Evolutionary conservation across 169 alveolate species (phyloP), one percentile per base, ranked within the genome.

Genomic region (Cystoisospora suis): DNA sequence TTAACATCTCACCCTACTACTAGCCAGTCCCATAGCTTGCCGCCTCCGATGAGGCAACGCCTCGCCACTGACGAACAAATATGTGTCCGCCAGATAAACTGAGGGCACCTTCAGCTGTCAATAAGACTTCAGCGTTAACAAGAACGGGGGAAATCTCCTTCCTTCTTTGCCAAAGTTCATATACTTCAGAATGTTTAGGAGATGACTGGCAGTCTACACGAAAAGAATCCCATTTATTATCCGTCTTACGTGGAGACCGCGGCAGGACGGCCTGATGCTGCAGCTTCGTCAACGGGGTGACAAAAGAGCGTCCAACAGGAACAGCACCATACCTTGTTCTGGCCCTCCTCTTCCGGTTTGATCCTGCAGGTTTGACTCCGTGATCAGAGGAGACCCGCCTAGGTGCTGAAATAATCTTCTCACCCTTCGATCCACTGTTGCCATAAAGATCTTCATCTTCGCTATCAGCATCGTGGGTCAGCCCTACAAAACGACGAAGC

Each of bases 261-360:
- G 90, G 90, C 58, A 86, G 90, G 3, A 5, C 29, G 12, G 90
- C 90, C 72, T 86, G 90, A 40, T 86, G 90, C 90, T 86, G 90
- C 44, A 86, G 90, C 36, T 72, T 72, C 53, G 90, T 86, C 45
- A 86, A 56, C 46, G 90, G 90, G 5, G 90, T 86, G 32, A 86
- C 72, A 86, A 86, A 86, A 38, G 72, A 4, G 1, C 90, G 90
- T 23, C 90, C 90, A 1, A 36, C 83, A 27, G 42, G 20, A 23
- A 12, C 29, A n/a, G n/a, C n/a, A n/a, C n/a, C n/a, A n/a, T n/a
- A n/a, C n/a, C n/a, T n/a, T n/a, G n/a, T n/a, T 12, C 42, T 2
- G 4, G 42, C 27, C 23, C 56, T 9, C 0, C 32, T 15, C 36
- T 6, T 32, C 56, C 83, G 47, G 56, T 40, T 27, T 17, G 15